phyloP scores from a whole-genome alignment of 805 yeast genomes.

The Candida stauntonica region DNA sequence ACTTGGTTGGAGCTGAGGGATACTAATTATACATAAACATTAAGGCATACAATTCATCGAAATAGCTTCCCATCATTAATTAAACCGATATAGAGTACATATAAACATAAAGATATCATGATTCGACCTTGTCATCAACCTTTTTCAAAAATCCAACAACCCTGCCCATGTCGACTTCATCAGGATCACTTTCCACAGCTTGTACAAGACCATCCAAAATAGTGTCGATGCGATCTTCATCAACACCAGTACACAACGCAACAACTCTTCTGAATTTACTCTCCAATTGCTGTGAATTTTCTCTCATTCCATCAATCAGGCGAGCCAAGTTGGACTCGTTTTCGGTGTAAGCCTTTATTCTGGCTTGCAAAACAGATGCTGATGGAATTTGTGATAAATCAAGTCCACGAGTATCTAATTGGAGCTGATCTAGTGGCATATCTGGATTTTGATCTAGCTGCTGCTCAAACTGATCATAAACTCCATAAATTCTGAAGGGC shows the following conservation, averaged over 20 bases:
- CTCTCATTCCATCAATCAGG: constrained; percentile 48
- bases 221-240: constrained; percentile 71
- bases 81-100: neutral
- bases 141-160: constrained; percentile 52
- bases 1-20: constrained; percentile 30
- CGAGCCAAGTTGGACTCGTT: constrained; percentile 55
- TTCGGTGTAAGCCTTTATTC: constrained; percentile 73
- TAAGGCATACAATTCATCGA: no score
- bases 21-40: no score
- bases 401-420: constrained; percentile 18
- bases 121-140: constrained; percentile 31
- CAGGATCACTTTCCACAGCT: constrained; percentile 87
- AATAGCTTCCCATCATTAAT: no score
- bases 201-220: constrained; percentile 79
- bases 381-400: constrained; percentile 31
- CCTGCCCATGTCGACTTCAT: constrained; percentile 54
- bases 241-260: constrained; percentile 85
- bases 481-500: constrained; percentile 70
- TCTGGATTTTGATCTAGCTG: constrained; percentile 32
- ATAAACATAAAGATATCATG: neutral
- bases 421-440: constrained; percentile 25
- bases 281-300: constrained; percentile 55
- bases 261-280: constrained; percentile 83
- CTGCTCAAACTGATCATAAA: constrained; percentile 50
- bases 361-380: constrained; percentile 54